Base-by-base conservation (phyloP, 192 early-diverging fungal genomes). In the Lobulomyces angularis region DNA sequence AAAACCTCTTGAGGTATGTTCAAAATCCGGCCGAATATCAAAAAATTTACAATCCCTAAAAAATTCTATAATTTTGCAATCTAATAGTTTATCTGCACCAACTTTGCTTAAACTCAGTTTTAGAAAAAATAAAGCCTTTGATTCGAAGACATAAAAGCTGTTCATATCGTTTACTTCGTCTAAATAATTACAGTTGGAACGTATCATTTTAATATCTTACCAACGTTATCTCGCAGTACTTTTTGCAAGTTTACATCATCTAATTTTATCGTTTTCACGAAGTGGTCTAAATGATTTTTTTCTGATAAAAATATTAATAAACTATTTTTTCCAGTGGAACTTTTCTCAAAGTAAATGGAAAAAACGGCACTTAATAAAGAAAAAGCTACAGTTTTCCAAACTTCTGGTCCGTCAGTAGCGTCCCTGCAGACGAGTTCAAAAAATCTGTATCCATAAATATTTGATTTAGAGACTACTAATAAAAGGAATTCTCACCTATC, bases 321-420 rank as follows among this genome's bases (percentile, higher is more conserved):
- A 12, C 28, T 25, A 37, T 62, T 51, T 5, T 26, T 25, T 14
- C 53, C 6, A 8, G 24, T 2, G 22, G 23, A 22, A 17, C 20
- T 22, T 37, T 48, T n/a, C 20, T 35, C 27, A 38, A 33, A 35
- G 19, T 21, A 57, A 41, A 37, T 68, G 28, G 9, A 45, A 40
- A 64, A 69, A 3, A 97, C 53, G 0, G 78, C 74, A 31, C 83
- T 77, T 26, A 96, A 59, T 3, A 81, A 55, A 5, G 71, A 72
- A 41, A 90, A 88, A 0, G 93, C 83, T 3, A 86, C 77, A 4
- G 85, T 86, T 39, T 86, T 82, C 76, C 83, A 88, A 2, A 83
- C 74, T 28, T 75, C 78, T 21, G 72, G 67, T 3, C 78, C 83
- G 45, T 88, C 83, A 1, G 80, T 73, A 0, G 89, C 93, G 62